Base-by-base conservation (phyloP, 1,284 basidiomycete species). In the Amylostereum areolatum region DNA sequence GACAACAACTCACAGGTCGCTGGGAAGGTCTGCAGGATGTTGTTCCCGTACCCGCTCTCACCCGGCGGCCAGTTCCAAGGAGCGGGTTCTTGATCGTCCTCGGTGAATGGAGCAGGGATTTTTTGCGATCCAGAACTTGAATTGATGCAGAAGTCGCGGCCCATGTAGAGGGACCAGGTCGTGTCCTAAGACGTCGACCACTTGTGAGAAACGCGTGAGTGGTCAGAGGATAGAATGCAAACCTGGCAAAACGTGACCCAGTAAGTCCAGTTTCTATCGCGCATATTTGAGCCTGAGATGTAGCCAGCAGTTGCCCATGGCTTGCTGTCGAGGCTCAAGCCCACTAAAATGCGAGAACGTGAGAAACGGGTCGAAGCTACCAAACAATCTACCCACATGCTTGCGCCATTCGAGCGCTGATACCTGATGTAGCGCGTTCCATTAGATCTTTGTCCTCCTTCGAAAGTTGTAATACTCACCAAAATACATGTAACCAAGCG, bases 101-200 rank as follows among this genome's bases (percentile, higher is more conserved):
- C 72, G 4, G 75, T 69, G 49, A 71, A 71, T 1, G 77, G 76
- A 32, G 74, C 61, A 1, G 73, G 67, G 45, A 76, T 64, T 36
- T 54, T 61, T 48, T 64, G 62, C 48, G 57, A 55, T 27, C 67
- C 66, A n/a, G 62, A 63, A 3, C 68, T 72, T 18, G 66, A 58
- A 2, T 68, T 59, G 33, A 80, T 68, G 48, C 72, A 74, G 54
- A 75, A 77, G 45, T 81, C 79, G 12, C 80, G 69, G 5, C 80
- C 79, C 34, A 80, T 75, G 46, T 80, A 81, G 0, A 80, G 65
- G 0, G 74, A 76, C 78, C 78, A 81, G 49, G 76, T 79, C 4
- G 79, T 73, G 50, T 82, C 80, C 70, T 80, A 50, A 18, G 18
- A 18, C 18, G 18, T 18, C 18, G 18, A 18, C 18, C 18, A 18